Base-by-base conservation (phyloP, 2,329 filamentous ascomycete species). In the Hirsutella thompsonii region DNA sequence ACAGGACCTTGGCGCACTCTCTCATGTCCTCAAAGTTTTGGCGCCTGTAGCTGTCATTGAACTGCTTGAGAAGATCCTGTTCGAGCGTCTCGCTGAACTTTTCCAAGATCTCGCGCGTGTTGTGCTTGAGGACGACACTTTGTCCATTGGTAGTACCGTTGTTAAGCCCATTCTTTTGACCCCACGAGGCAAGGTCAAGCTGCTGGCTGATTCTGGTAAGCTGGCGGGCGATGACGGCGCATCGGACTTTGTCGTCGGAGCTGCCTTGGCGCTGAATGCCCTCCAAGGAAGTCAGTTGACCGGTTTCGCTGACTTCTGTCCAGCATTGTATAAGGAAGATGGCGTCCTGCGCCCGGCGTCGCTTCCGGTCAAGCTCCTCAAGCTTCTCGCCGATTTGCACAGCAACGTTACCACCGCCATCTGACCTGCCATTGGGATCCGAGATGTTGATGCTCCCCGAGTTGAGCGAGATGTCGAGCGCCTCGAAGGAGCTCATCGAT, bases 21-120 rank as follows among this genome's bases (percentile, higher is more conserved):
- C 86, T 82, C 93, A 98, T 98, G 53, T 93, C 89, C 50, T 95
- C 87, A 55, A 94, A 95, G 62, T 96, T 94, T 53, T 94, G 88
- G 51, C 83, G 80, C 47, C 89, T 76, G 60, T 96, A 96, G 66
- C 90, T 95, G 56, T 93, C 87, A 67, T 98, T 93, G 63, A 98
- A 98, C 55, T 95, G 90, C 58, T 89, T 87, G 45, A 98, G 66
- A 32, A 98, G 69, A 55, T 98, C 92, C 57, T 96, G 94, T 61
- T 98, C 92, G 44, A 98, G 64, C 1, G 85, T 89, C 59, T 98
- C 92, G 20, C 89, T 85, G 60, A 96, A 98, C 59, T 94, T 95
- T 62, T 98, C 92, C 42, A 98, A 83, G 14, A 93, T 77, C 59
- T 95, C 89, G 47, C 87, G 77, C 2, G 87, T 92, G 55, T 90